Conservation (phyloP, 1,284 basidiomycete species). For the Pascua sp. region DNA sequence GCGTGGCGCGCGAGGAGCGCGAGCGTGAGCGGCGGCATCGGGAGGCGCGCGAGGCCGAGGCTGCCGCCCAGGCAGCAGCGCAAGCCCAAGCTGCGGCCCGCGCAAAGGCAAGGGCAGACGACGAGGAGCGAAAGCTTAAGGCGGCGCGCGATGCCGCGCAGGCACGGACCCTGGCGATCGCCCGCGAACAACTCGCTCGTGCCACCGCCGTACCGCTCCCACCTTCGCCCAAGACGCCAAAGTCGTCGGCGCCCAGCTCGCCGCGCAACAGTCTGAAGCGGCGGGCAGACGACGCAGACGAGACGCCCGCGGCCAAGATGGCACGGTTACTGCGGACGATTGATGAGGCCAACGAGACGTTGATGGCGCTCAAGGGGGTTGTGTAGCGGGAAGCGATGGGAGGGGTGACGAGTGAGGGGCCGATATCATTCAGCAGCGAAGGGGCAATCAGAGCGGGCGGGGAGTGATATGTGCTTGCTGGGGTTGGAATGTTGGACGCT, state of each 20-base stretch:
- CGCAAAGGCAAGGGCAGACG: no score
- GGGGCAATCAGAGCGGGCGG: no score
- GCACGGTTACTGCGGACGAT: neutral
- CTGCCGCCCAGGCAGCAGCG: no score
- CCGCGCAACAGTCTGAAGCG: neutral
- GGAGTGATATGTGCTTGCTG: no score
- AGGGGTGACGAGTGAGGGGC: neutral
- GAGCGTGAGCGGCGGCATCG: neutral
- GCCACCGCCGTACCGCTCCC: no score
- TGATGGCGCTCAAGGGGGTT: neutral
- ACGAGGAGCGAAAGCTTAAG: neutral
- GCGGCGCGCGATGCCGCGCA: neutral
- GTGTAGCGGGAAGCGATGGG: neutral
- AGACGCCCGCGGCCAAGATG: constrained; percentile 1
- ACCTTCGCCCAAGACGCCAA: no score
- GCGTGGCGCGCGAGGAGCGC: neutral
- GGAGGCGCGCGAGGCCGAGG: no score
- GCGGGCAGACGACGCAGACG: neutral
- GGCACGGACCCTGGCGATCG: neutral
- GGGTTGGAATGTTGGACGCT: neutral
- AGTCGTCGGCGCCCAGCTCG: no score
- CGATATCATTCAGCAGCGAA: no score
- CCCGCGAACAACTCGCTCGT: neutral
- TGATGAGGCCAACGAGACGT: neutral
- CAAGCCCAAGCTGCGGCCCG: no score